Conservation (phyloP, 1,139 yeast species). For the Kodamaea plutei region DNA sequence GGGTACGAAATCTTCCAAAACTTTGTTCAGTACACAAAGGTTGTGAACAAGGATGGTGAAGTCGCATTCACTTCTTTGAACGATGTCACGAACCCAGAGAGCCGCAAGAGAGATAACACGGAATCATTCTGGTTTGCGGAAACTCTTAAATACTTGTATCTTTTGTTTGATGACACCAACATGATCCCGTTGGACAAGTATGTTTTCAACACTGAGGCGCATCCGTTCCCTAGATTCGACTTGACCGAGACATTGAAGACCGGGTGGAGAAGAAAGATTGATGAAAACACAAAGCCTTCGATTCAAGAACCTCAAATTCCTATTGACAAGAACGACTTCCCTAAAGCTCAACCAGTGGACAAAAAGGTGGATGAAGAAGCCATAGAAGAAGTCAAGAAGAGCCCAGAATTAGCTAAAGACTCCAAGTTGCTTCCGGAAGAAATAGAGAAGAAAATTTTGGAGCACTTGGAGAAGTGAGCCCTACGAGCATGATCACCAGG, state of each 20-base stretch:
- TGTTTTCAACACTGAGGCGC: slow-evolving; percentile 91
- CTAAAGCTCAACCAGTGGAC: slow-evolving; percentile 44
- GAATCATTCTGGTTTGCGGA: slow-evolving; percentile 96
- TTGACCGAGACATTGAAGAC: slow-evolving; percentile 54
- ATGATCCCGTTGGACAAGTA: slow-evolving; percentile 58
- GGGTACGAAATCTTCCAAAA: slow-evolving; percentile 82
- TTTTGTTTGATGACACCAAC: slow-evolving; percentile 67
- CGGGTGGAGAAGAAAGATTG: slow-evolving; percentile 51
- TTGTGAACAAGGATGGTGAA: slow-evolving; percentile 49
- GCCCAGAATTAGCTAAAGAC: slow-evolving; percentile 27
- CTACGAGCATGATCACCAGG: too few species aligned
- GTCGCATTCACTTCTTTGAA: slow-evolving; percentile 62
- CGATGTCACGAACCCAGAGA: slow-evolving; percentile 59
- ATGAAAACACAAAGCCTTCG: slow-evolving; percentile 18
- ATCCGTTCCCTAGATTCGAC: slow-evolving; percentile 76
- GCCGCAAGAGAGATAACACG: slow-evolving; percentile 62
- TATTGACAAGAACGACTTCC: slow-evolving; percentile 31
- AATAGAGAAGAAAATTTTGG: slow-evolving; percentile 23
- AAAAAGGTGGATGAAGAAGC: slow-evolving; percentile 38
- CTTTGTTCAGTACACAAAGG: slow-evolving; percentile 57
- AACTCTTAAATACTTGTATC: slow-evolving; percentile 81
- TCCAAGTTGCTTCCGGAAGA: too few species aligned
- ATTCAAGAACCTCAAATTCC: slow-evolving; percentile 15
- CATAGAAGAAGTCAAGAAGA: slow-evolving; percentile 32
- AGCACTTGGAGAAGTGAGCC: slow-evolving; percentile 24